Base-by-base conservation (phyloP, 352 stramenopile genomes). In the Phytophthora pseudosyringae region DNA sequence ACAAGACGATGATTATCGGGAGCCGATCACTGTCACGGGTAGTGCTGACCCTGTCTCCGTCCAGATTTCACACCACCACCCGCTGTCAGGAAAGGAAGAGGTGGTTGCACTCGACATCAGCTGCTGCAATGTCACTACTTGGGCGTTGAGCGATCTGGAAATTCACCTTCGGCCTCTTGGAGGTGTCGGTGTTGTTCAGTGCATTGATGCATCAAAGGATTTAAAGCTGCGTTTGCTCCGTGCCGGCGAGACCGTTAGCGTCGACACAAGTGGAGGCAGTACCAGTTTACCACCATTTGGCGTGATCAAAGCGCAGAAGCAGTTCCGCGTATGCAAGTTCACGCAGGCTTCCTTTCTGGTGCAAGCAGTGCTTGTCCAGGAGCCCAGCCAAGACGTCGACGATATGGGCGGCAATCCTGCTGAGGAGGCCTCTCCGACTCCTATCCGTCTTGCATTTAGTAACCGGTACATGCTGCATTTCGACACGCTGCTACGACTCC, bases 311-410 rank as follows among this genome's bases (percentile, higher is more conserved):
- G 74, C 64, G 5, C 76, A 89, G 44, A 92, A 93, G 46, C 71
- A 78, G 0, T 93, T 93, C 44, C 78, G 78, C 13, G 36, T 93
- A n/a, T 78, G 80, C 51, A 75, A 74, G 9, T 95, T 93, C 31
- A 71, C 76, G 0, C 76, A 81, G 26, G 60, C 61, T 1, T 56
- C 31, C 10, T 91, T 95, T 55, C 64, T 72, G 39, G 83, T 91
- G 16, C 83, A 91, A 66, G 73, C 88, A 11, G 74, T 84, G 16
- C 87, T 90, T 43, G 48, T 59, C 49, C 60, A 75, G 5, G 80
- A 88, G 33, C 21, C 59, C 28, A 67, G 63, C 21, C 70, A 80
- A 55, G 63, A 78, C 15, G 56, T 50, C 16, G 55, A 68, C 5
- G 29, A 61, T 18, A 40, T 33, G 8, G 44, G 31, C 5, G 59